phyloP scores from a whole-genome alignment of 495 filamentous ascomycete genomes.

The Annulohypoxylon nitens region DNA sequence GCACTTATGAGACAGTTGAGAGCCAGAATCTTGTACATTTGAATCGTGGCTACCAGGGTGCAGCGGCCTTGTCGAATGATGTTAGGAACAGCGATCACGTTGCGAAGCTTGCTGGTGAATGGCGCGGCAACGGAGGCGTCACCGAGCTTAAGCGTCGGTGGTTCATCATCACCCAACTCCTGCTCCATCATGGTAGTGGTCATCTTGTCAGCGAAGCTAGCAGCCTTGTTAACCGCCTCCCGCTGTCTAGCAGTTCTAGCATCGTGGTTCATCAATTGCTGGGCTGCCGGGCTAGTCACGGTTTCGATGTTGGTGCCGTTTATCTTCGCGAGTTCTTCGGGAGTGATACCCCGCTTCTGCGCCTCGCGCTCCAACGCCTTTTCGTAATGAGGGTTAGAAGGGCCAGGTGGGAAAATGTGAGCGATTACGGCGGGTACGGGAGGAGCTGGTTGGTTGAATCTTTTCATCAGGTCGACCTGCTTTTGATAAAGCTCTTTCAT shows the following conservation, averaged over 20 bases:
- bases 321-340: conserved; percentile 58
- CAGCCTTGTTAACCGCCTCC: conserved; percentile 76
- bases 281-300: conserved; percentile 76
- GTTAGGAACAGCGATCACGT: conserved; percentile 97
- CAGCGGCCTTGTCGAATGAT: conserved; percentile 98
- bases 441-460: conserved; percentile 91
- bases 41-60: conserved; percentile 96
- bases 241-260: conserved; percentile 69
- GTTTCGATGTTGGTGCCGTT: conserved; percentile 65
- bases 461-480: conserved; percentile 87
- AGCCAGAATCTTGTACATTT: conserved; percentile 99
- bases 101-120: conserved; percentile 97
- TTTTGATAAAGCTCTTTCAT: conserved; percentile 99
- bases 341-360: conserved; percentile 73
- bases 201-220: conserved; percentile 87
- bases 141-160: conserved; percentile 95
- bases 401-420: conserved; percentile 93
- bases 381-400: conserved; percentile 93
- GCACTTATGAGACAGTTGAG: conserved; percentile 98
- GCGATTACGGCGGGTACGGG: conserved; percentile 92
- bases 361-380: conserved; percentile 90
- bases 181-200: conserved; percentile 90
- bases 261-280: conserved; percentile 73
- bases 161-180: conserved; percentile 89
- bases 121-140: conserved; percentile 97